phyloP scores from a whole-genome alignment of 2,329 filamentous ascomycete species.

The Neofusicoccum ribis region DNA sequence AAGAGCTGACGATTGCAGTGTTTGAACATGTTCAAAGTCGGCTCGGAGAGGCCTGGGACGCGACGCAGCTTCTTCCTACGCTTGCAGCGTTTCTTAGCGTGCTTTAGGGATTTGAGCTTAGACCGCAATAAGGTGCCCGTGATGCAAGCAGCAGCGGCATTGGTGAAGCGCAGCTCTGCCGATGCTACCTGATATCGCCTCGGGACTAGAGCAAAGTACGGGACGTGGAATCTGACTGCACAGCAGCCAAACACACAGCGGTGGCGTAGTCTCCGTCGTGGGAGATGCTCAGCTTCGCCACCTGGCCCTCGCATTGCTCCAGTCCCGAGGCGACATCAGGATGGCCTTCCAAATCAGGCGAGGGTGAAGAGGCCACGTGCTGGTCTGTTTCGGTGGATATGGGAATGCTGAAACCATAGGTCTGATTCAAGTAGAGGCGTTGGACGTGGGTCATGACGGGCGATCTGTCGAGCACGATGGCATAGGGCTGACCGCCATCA shows the following conservation, averaged over 20 bases:
- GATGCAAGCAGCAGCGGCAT: not conserved
- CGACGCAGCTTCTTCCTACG: no score
- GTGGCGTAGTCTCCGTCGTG: slow-evolving; percentile 84
- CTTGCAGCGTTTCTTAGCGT: no score
- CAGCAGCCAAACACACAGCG: slow-evolving; percentile 47
- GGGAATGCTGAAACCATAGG: not conserved
- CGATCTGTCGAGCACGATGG: slow-evolving; percentile 23
- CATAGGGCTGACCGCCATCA: slow-evolving; percentile 4
- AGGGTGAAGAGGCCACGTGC: not conserved
- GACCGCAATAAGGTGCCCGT: not conserved
- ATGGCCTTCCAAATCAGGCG: not conserved
- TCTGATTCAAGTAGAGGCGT: slow-evolving; percentile 32
- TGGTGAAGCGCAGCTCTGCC: not conserved
- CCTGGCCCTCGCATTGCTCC: slow-evolving; percentile 41
- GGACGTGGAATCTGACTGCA: not conserved
- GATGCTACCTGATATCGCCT: not conserved
- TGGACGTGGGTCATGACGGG: slow-evolving; percentile 5
- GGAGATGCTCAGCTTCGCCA: slow-evolving; percentile 76
- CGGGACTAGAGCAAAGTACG: not conserved
- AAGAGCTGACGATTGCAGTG: no score
- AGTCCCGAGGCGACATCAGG: slow-evolving; percentile 11
- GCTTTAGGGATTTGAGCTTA: not conserved
- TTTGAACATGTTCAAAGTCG: no score
- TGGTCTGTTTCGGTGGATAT: not conserved
- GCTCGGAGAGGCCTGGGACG: no score